These are phyloP conservation scores for Pulveroboletus ravenelii DNA, from an alignment of 768 basidiomycete species.

Conservation along the genomic window DNA sequence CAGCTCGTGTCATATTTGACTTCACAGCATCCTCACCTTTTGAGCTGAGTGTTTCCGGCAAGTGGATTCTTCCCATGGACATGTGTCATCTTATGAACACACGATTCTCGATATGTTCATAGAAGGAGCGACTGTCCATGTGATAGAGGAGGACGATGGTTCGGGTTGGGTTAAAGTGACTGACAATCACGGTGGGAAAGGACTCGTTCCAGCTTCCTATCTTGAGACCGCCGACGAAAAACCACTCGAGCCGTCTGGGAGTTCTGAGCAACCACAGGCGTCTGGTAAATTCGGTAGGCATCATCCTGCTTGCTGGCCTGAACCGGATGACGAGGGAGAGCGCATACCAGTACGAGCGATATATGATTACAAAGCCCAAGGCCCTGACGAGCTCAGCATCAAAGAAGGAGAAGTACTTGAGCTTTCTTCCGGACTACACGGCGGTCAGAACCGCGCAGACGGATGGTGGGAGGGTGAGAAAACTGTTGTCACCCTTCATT, in stretches of 20 bases:
- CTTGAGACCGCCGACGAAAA: slow-evolving; percentile 40
- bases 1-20: slow-evolving; percentile 67
- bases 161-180: slow-evolving; percentile 83
- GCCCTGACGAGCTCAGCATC: slow-evolving; percentile 64
- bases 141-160: slow-evolving; percentile 79
- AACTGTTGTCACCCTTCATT: slow-evolving; percentile 5
- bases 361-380: slow-evolving; percentile 73
- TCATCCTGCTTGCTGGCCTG: not conserved
- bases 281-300: slow-evolving; percentile 50
- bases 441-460: slow-evolving; percentile 64
- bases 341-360: slow-evolving; percentile 63
- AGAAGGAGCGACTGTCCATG: slow-evolving; percentile 62
- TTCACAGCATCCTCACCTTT: slow-evolving; percentile 73
- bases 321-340: slow-evolving; percentile 2
- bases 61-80: slow-evolving; percentile 17
- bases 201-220: slow-evolving; percentile 85
- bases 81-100: slow-evolving; percentile 5
- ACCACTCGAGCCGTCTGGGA: slow-evolving; percentile 5
- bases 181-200: slow-evolving; percentile 52
- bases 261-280: slow-evolving; percentile 26
- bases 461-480: slow-evolving; percentile 84
- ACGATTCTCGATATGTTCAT: slow-evolving; percentile 12
- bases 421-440: slow-evolving; percentile 55
- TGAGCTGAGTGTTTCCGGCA: slow-evolving; percentile 66
- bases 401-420: slow-evolving; percentile 58